Evolutionary conservation across 2,329 filamentous ascomycete genomes (phyloP).

Genomic region (Macrophomina phaseolina): DNA sequence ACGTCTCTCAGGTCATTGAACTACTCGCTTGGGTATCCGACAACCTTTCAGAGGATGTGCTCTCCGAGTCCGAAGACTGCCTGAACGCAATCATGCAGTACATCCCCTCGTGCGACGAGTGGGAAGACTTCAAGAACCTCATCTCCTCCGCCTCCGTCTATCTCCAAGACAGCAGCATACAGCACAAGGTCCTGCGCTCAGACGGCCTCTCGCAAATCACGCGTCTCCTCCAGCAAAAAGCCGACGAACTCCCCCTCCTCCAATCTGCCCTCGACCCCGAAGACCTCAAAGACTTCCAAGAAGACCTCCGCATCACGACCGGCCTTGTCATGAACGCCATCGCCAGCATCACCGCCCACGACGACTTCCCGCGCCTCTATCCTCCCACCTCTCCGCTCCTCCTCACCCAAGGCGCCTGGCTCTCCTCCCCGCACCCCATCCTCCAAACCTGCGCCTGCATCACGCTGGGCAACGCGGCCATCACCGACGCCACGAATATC

Average conservation of each 20-base stretch:
- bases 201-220: slow-evolving; percentile 39
- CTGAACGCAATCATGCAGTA: slow-evolving; percentile 6
- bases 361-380: slow-evolving; percentile 40
- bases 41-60: slow-evolving; percentile 36
- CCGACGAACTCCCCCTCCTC: slow-evolving; percentile 23
- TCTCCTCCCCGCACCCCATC: slow-evolving; percentile 33
- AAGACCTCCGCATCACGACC: slow-evolving; percentile 23
- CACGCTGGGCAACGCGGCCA: slow-evolving; percentile 46
- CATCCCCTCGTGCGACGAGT: slow-evolving; percentile 19
- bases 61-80: slow-evolving; percentile 24
- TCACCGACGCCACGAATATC: slow-evolving; percentile 42
- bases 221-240: slow-evolving; percentile 37
- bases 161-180: slow-evolving; percentile 43
- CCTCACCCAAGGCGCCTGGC: slow-evolving; percentile 31
- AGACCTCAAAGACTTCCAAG: slow-evolving; percentile 18
- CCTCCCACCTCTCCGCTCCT: slow-evolving; percentile 37
- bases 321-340: slow-evolving; percentile 24
- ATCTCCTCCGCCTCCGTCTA: slow-evolving; percentile 34
- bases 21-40: slow-evolving; percentile 43
- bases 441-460: slow-evolving; percentile 42
- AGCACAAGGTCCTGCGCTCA: slow-evolving; percentile 39
- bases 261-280: slow-evolving; percentile 13
- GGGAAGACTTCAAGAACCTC: slow-evolving; percentile 27
- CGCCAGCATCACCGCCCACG: slow-evolving; percentile 39
- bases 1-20: slow-evolving; percentile 42